Base-by-base conservation (phyloP, 192 early-diverging fungal genomes). In the Linnemannia schmuckeri region DNA sequence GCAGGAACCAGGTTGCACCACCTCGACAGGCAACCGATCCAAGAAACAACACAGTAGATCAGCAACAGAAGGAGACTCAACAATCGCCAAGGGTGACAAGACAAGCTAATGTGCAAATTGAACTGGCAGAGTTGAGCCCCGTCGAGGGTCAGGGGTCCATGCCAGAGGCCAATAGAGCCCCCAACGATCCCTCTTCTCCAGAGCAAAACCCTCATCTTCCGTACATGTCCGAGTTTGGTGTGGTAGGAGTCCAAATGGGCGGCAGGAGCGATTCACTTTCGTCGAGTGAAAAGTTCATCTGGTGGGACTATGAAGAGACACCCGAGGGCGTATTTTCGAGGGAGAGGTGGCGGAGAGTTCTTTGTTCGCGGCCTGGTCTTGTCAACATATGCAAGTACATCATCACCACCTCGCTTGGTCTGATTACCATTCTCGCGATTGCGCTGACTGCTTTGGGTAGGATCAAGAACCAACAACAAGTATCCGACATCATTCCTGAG, bases 371-470 rank as follows among this genome's bases (percentile, higher is more conserved):
- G 12, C 52, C 66, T 9, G 83, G 78, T 7, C 17, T 80, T 52
- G 6, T 63, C 66, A 77, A 70, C 7, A 35, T 68, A 18, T 49
- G 57, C 57, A 80, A 80, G 17, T 38, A 76, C 35, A 7, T 72
- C 22, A 17, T 55, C 4, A 69, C 83, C 0, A 80, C 78, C 6
- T 24, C 70, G 0, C 35, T 85, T 42, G 83, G 83, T 5, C 17
- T 77, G 22, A 8, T 85, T 15, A 79, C 76, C 35, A 85, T 85
- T 13, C 24, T 80, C n/a, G 83, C 83, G 18, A 57, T 85, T 24
- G 78, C 78, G 9, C 42, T 85, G 41, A 85, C 83, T 15, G 83
- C 83, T 0, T 12, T 68, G 27, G 83, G 83, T 0, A 80, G 40
- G 61, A 68, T 85, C 70, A 55, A 49, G 30, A n/a, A 80, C 20